Conservation (phyloP, 345 rosid species). For the Brassica juncea region DNA sequence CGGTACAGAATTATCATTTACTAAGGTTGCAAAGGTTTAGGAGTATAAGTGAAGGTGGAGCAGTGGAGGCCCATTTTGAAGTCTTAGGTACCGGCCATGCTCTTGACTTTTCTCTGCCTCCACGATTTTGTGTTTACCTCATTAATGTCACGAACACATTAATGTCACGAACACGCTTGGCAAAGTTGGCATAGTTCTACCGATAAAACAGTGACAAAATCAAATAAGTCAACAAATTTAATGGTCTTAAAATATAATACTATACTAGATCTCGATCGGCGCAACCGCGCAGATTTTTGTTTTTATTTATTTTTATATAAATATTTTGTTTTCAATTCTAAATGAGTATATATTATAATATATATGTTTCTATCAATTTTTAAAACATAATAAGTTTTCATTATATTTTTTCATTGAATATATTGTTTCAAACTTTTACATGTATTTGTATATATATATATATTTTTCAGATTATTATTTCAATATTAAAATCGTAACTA, state of each 20-base stretch:
- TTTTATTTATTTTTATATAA: too few species aligned
- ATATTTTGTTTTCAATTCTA: too few species aligned
- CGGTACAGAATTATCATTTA: background rate
- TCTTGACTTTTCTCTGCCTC: slow-evolving; percentile 34
- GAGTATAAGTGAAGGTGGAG: background rate
- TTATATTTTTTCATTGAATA: too few species aligned
- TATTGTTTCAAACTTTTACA: too few species aligned
- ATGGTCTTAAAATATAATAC: background rate
- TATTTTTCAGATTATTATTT: too few species aligned
- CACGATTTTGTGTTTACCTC: slow-evolving; percentile 32
- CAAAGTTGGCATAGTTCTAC: slow-evolving; percentile 27
- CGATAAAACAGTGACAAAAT: background rate
- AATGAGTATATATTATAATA: too few species aligned
- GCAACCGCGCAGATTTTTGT: too few species aligned
- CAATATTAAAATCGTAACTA: too few species aligned
- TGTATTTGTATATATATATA: too few species aligned
- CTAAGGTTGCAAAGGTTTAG: background rate
- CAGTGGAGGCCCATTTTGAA: slow-evolving; percentile 24
- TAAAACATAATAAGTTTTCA: too few species aligned
- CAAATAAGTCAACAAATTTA: background rate
- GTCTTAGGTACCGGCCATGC: slow-evolving; percentile 25
- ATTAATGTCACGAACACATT: slow-evolving; percentile 28
- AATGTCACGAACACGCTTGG: slow-evolving; percentile 26
- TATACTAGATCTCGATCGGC: background rate
- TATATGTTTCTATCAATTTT: too few species aligned